Conservation (phyloP, 2,329 filamentous ascomycete species). For the Westerdykella sp. region DNA sequence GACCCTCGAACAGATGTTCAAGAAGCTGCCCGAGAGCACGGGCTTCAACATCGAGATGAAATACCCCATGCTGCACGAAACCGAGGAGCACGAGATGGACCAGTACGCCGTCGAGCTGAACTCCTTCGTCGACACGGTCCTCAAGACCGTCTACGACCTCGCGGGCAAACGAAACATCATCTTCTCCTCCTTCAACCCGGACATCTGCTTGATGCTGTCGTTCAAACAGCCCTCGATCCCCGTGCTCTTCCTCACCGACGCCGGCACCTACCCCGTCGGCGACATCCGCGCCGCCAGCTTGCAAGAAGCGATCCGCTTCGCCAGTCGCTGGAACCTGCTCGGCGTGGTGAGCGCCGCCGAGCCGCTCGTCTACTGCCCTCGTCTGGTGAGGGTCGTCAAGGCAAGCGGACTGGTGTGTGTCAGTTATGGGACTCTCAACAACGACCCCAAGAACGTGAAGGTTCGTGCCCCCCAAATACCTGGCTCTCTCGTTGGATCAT, state of each 20-base stretch:
- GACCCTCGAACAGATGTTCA: constrained; percentile 88
- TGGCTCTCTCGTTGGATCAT: background rate
- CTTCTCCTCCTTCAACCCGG: constrained; percentile 95
- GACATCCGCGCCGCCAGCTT: constrained; percentile 86
- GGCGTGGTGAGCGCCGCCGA: constrained; percentile 87
- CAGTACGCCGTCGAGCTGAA: constrained; percentile 93
- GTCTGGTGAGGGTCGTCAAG: constrained; percentile 87
- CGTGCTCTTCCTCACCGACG: constrained; percentile 88
- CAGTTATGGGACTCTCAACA: constrained; percentile 87
- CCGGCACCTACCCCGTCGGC: constrained; percentile 71
- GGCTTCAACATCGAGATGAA: constrained; percentile 99
- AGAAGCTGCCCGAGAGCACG: constrained; percentile 70
- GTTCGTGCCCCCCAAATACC: constrained; percentile 50
- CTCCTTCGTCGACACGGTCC: constrained; percentile 89
- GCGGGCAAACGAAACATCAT: constrained; percentile 82
- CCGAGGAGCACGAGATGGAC: constrained; percentile 93
- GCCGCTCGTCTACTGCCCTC: constrained; percentile 80
- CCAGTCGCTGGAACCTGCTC: constrained; percentile 87
- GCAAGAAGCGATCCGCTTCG: constrained; percentile 93
- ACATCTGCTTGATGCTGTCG: constrained; percentile 86
- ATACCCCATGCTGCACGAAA: constrained; percentile 96
- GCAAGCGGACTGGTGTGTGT: constrained; percentile 91
- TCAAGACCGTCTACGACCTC: constrained; percentile 83
- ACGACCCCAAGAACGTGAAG: constrained; percentile 77
- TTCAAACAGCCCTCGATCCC: constrained; percentile 98